Evolutionary conservation across 2,329 filamentous ascomycete genomes (phyloP).

Genomic region (Fusarium sp.): DNA sequence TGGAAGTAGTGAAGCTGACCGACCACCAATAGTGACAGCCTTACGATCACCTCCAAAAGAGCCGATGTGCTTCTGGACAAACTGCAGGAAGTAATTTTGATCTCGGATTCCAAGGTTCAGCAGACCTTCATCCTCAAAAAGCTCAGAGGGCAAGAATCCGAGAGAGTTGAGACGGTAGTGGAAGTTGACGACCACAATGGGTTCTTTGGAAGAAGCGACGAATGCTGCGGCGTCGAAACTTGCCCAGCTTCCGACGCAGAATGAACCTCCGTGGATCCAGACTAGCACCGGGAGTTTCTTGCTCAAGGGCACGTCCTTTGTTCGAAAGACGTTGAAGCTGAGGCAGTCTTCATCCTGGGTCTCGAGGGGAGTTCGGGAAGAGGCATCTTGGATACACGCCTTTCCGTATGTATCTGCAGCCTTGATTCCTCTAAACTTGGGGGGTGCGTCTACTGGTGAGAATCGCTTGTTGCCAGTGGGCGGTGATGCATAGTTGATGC

Average conservation of each 20-base stretch:
- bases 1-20: slow-evolving; percentile 61
- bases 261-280: slow-evolving; percentile 56
- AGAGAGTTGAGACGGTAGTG: slow-evolving; percentile 56
- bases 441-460: slow-evolving; percentile 53
- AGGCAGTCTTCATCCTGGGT: slow-evolving; percentile 52
- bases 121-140: slow-evolving; percentile 50
- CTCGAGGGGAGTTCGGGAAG: slow-evolving; percentile 18
- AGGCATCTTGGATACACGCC: slow-evolving; percentile 54
- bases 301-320: slow-evolving; percentile 46
- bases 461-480: slow-evolving; percentile 57
- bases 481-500: slow-evolving; percentile 58
- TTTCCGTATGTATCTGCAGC: slow-evolving; percentile 55
- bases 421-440: slow-evolving; percentile 53
- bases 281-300: slow-evolving; percentile 53
- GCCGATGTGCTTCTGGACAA: slow-evolving; percentile 64
- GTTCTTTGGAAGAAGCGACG: slow-evolving; percentile 48
- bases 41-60: slow-evolving; percentile 65
- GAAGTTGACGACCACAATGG: slow-evolving; percentile 57
- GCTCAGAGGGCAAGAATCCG: slow-evolving; percentile 57
- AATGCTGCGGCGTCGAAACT: slow-evolving; percentile 52
- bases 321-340: slow-evolving; percentile 55
- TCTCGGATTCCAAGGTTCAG: slow-evolving; percentile 67
- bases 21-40: slow-evolving; percentile 66
- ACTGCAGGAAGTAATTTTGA: slow-evolving; percentile 63
- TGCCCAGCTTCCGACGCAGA: slow-evolving; percentile 48